Conservation (phyloP, 805 yeast species). For the Wickerhamomyces rabaulensis region DNA sequence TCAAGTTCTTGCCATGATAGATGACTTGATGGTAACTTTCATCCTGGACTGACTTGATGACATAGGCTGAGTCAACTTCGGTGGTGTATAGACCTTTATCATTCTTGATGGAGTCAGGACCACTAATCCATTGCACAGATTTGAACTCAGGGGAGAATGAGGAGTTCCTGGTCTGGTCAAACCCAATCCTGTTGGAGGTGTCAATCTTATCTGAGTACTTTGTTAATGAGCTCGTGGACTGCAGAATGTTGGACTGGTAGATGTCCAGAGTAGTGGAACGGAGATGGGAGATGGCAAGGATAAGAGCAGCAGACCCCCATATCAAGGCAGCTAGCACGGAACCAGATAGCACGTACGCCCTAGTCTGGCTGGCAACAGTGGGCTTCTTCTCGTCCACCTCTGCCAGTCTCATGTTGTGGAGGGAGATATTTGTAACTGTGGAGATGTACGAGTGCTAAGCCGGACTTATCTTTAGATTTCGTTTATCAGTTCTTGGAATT, state of each 20-base stretch:
- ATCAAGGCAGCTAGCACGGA: conserved; percentile 3
- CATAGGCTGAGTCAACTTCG: conserved; percentile 40
- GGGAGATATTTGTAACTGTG: not conserved
- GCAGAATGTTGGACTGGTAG: conserved; percentile 6
- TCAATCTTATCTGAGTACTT: not conserved
- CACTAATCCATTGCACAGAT: conserved; percentile 65
- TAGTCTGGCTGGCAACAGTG: not conserved
- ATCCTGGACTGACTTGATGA: conserved; percentile 47
- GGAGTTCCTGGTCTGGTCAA: conserved; percentile 46
- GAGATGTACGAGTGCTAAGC: not conserved
- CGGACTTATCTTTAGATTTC: too few relatives aligned
- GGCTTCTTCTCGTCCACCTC: not conserved
- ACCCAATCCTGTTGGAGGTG: conserved; percentile 15
- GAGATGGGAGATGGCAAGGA: conserved; percentile 9
- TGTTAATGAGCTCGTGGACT: not conserved
- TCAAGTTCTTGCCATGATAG: conserved; percentile 45
- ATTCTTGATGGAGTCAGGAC: conserved; percentile 39
- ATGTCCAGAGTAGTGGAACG: conserved; percentile 3
- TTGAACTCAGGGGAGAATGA: conserved; percentile 48
- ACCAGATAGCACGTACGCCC: conserved; percentile 10
- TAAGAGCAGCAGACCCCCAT: conserved; percentile 11
- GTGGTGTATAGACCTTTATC: conserved; percentile 69
- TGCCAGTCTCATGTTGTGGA: not conserved
- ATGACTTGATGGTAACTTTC: conserved; percentile 38
- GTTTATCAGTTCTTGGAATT: not conserved